phyloP scores from a whole-genome alignment of 2,329 filamentous ascomycete genomes.

The Penicillium sp. region DNA sequence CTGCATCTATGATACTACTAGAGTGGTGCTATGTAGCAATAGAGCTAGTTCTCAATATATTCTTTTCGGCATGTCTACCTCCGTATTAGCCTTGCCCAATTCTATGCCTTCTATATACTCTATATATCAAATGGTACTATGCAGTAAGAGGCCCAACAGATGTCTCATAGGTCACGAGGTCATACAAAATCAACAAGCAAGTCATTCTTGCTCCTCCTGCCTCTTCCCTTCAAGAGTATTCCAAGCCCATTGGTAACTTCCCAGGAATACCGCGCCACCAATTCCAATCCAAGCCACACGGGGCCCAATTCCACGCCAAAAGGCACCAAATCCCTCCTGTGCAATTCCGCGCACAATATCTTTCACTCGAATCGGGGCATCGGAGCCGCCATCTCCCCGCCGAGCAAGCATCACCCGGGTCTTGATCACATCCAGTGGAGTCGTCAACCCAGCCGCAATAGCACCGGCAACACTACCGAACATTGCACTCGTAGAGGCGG shows the following conservation, averaged over 20 bases:
- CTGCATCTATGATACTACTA: too few relatives aligned
- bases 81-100: too few relatives aligned
- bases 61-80: too few relatives aligned
- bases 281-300: conserved; percentile 93
- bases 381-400: conserved; percentile 62
- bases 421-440: conserved; percentile 94
- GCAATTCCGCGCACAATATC: conserved; percentile 68
- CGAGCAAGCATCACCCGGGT: conserved; percentile 91
- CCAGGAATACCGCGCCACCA: conserved; percentile 91
- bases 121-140: conserved; percentile 19
- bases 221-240: conserved; percentile 66
- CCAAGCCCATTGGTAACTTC: conserved; percentile 86
- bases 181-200: background rate
- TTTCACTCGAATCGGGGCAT: conserved; percentile 35
- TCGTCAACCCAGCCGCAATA: conserved; percentile 84
- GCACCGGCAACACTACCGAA: conserved; percentile 85
- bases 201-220: conserved; percentile 15
- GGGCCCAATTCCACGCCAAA: conserved; percentile 67
- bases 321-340: conserved; percentile 50
- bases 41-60: too few relatives aligned
- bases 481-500: conserved; percentile 77
- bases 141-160: conserved; percentile 5
- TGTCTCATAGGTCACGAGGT: background rate
- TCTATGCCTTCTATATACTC: conserved; percentile 9
- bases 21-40: too few relatives aligned